phyloP scores from a whole-genome alignment of 805 yeast genomes.

The Dipodascus albidus region DNA sequence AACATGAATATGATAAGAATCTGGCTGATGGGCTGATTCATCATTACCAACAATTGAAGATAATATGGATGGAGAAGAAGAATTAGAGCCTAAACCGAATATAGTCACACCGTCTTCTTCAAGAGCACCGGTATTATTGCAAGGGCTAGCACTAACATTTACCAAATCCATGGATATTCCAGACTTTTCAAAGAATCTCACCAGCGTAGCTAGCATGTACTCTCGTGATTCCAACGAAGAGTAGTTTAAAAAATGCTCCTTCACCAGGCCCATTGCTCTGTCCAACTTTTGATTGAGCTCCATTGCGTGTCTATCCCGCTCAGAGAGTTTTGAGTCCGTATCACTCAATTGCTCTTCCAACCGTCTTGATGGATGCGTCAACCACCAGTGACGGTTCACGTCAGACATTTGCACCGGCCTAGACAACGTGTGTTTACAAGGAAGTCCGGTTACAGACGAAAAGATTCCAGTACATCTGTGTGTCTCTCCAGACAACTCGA shows the following conservation, averaged over 20 bases:
- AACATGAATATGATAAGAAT: too few relatives aligned
- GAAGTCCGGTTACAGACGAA: background rate
- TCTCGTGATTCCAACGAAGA: background rate
- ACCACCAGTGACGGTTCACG: constrained; percentile 1
- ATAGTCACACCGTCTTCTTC: background rate
- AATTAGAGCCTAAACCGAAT: too few relatives aligned
- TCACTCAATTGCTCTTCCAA: background rate
- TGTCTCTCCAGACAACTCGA: background rate
- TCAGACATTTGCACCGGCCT: background rate
- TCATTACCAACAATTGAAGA: too few relatives aligned
- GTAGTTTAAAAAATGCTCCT: background rate
- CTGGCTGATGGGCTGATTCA: too few relatives aligned
- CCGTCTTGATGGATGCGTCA: background rate
- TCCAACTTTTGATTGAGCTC: background rate
- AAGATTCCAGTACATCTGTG: background rate
- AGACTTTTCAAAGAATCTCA: background rate
- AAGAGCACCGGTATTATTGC: background rate
- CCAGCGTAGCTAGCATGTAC: background rate
- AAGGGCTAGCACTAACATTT: background rate
- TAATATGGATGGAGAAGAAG: too few relatives aligned
- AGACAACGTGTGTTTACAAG: background rate
- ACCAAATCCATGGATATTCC: background rate
- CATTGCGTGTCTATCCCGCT: background rate
- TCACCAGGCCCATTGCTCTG: background rate
- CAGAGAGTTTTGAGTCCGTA: background rate